These are phyloP conservation scores for Solanum aculeatissimum DNA, from an alignment of 305 asterid genomes.

Conservation along the genomic window DNA sequence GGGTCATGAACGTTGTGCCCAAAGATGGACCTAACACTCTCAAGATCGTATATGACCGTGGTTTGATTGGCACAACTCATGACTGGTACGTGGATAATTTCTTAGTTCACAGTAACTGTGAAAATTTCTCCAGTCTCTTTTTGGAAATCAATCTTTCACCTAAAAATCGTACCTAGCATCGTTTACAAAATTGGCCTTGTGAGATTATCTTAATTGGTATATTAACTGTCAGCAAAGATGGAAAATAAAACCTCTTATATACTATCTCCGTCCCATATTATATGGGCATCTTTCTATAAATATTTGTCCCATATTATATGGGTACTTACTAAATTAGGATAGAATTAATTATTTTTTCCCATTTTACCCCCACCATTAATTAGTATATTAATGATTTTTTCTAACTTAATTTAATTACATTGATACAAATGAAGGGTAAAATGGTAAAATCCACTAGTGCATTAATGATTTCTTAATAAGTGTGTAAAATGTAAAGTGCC, in stretches of 20 bases:
- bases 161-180: background rate
- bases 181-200: background rate
- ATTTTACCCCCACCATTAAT: too few relatives aligned
- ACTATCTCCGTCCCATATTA: too few relatives aligned
- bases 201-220: background rate
- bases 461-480: too few relatives aligned
- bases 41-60: constrained; percentile 82
- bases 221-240: background rate
- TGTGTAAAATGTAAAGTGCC: too few relatives aligned
- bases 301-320: too few relatives aligned
- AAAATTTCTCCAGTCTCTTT: background rate
- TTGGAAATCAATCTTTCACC: background rate
- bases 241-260: background rate
- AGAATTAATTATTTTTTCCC: too few relatives aligned
- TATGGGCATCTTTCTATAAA: too few relatives aligned
- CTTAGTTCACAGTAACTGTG: background rate
- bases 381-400: too few relatives aligned
- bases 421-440: too few relatives aligned
- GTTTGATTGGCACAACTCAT: constrained; percentile 78
- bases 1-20: constrained; percentile 96
- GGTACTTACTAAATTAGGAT: too few relatives aligned
- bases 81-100: constrained; percentile 46
- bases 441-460: too few relatives aligned
- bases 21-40: constrained; percentile 94
- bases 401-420: too few relatives aligned